phyloP scores from a whole-genome alignment of 768 basidiomycete species.

The Pilatotrama ljubarskyi region DNA sequence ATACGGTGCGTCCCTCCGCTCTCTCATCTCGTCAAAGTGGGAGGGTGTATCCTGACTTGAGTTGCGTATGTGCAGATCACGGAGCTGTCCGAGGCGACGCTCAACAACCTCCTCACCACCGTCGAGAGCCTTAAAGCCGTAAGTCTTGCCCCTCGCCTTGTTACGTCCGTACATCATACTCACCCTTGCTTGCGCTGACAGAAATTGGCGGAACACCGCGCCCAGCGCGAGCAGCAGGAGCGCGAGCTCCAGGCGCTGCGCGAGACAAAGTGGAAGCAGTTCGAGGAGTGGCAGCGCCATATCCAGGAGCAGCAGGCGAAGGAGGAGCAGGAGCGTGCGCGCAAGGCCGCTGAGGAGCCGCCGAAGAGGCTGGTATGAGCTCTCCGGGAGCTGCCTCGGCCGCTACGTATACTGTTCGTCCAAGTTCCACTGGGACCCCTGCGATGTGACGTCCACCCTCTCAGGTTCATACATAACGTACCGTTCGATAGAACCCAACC shows the following conservation, averaged over 20 bases:
- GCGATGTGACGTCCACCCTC: too few relatives aligned
- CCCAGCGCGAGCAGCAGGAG: constrained; percentile 29
- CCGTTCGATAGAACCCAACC: too few relatives aligned
- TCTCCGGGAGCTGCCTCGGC: too few relatives aligned
- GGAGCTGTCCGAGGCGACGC: constrained; percentile 66
- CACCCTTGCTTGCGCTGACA: constrained; percentile 15
- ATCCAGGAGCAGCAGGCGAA: constrained; percentile 33
- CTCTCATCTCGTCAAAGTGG: constrained; percentile 26
- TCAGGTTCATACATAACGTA: too few relatives aligned
- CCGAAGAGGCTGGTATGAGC: constrained; percentile 17
- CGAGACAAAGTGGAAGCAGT: constrained; percentile 51
- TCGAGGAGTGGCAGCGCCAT: constrained; percentile 39
- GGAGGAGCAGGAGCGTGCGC: neutral
- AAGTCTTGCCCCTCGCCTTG: constrained; percentile 27
- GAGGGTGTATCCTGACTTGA: constrained; percentile 19
- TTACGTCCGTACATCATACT: neutral
- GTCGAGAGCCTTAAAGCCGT: constrained; percentile 64
- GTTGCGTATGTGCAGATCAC: constrained; percentile 44
- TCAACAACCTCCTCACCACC: constrained; percentile 57
- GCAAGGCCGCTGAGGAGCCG: constrained; percentile 8
- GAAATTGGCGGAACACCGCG: constrained; percentile 35
- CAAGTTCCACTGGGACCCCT: too few relatives aligned
- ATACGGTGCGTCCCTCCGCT: constrained; percentile 25
- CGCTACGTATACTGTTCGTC: too few relatives aligned
- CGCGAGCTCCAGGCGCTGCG: constrained; percentile 42